Conservation (phyloP, 2,329 filamentous ascomycete species). For the Arthrobotrys sphaeroides region DNA sequence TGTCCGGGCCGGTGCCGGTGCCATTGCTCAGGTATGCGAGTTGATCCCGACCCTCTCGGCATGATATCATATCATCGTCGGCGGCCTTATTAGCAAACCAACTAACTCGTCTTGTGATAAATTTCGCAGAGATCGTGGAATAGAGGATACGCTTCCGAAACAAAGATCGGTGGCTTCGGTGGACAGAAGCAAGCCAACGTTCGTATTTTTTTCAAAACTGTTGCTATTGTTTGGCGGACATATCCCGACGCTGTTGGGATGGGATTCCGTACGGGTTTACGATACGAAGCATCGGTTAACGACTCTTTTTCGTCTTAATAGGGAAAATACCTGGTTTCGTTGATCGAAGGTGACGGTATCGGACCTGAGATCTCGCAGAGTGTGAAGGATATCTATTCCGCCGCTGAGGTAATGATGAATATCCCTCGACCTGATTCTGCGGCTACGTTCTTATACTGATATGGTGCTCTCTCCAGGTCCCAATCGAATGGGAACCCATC, state of each 20-base stretch:
- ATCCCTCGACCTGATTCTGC: background rate
- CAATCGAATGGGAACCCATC: constrained; percentile 95
- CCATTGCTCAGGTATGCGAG: constrained; percentile 34
- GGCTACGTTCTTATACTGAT: constrained; percentile 10
- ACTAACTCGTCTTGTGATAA: background rate
- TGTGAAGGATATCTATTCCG: constrained; percentile 97
- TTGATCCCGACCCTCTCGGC: background rate
- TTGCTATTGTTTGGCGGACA: background rate
- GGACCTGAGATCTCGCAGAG: constrained; percentile 97
- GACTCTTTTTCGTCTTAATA: constrained; percentile 61
- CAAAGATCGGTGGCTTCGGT: constrained; percentile 40
- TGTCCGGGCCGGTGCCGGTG: constrained; percentile 45
- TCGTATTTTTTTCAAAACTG: constrained; percentile 12
- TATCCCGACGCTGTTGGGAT: background rate
- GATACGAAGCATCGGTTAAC: background rate
- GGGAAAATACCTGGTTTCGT: constrained; percentile 94
- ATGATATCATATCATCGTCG: background rate
- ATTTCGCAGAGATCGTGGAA: constrained; percentile 29
- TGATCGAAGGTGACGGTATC: constrained; percentile 99
- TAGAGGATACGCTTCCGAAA: constrained; percentile 46
- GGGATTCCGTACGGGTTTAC: background rate
- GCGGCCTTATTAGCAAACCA: background rate
- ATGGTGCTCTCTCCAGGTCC: constrained; percentile 68
- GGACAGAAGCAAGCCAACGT: constrained; percentile 46
- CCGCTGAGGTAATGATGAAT: constrained; percentile 84